phyloP scores from a whole-genome alignment of 2,329 filamentous ascomycete genomes.

The Cylindrodendrum hubeiense region DNA sequence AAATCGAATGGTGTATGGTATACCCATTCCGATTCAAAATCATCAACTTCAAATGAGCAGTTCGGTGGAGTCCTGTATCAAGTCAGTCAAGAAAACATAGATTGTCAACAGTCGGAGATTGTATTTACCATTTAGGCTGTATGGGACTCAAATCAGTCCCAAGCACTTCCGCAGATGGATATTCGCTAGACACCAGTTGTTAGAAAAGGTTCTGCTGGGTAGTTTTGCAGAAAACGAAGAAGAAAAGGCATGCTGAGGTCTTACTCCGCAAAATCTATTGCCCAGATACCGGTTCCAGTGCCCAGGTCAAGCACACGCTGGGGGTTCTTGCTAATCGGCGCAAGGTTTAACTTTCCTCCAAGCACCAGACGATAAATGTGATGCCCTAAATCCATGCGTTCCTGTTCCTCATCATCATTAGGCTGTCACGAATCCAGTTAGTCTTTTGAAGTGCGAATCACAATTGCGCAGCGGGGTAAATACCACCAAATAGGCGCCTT shows the following conservation, averaged over 20 bases:
- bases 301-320: neutral
- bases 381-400: neutral
- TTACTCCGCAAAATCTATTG: neutral
- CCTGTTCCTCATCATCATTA: neutral
- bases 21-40: neutral
- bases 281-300: neutral
- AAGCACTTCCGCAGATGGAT: neutral
- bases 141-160: neutral
- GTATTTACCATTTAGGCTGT: neutral
- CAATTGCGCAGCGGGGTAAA: neutral
- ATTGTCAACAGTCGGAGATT: neutral
- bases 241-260: neutral
- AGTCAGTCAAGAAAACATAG: neutral
- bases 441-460: neutral
- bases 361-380: neutral
- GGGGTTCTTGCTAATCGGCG: neutral
- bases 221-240: neutral
- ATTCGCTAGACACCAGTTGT: neutral
- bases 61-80: neutral
- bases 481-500: neutral
- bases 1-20: neutral
- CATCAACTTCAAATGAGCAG: neutral
- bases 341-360: neutral
- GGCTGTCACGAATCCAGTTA: neutral
- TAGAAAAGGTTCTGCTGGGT: neutral